Base-by-base conservation (phyloP, 805 yeast genomes). In the Limtongia smithiae region DNA sequence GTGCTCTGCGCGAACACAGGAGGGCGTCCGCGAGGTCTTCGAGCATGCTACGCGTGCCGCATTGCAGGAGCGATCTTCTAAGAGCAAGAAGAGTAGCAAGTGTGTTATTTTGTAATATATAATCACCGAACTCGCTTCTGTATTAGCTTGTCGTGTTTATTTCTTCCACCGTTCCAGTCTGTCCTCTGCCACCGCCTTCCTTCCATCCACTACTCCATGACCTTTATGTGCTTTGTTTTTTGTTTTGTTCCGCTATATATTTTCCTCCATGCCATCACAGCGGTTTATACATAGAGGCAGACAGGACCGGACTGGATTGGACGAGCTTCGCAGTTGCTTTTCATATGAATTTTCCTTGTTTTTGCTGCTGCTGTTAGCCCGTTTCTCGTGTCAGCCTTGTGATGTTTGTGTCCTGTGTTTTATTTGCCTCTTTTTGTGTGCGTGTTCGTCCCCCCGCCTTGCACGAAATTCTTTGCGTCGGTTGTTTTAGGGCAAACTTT, bases 31-130 rank as follows among this genome's bases (percentile, higher is more conserved):
- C 68, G 95, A 87, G 68, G 96, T 89, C 51, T 88, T 88, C 66
- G 94, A 86, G 73, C 81, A 85, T 60, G 96, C 96, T 30, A 87
- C 96, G 21, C 79, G 95, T 68, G 95, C 95, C 48, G 86, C 95
- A 17, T 78, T 88, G 62, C 78, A 77, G 74, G 79, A 81, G 79
- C 82, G 69, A 79, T 74, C 63, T 28, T 33, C 27, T 68, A 70
- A 68, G 67, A 61, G 62, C 68, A 71, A 70, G 64, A 77, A 77
- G 78, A n/a, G n/a, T n/a, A 77, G 78, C 72, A 81, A 79, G 73
- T 85, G 94, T 74, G 72, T 75, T 62, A 75, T 85, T 59, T 78
- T 85, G 72, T 85, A 55, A 47, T 35, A 50, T 48, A 43, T 21
- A 20, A 17, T 38, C n/a, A 5, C 15, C 5, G 9, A 11, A 27